Evolutionary conservation across 208 protist species (phyloP).

Genomic region (Tritrichomonas musculus): DNA sequence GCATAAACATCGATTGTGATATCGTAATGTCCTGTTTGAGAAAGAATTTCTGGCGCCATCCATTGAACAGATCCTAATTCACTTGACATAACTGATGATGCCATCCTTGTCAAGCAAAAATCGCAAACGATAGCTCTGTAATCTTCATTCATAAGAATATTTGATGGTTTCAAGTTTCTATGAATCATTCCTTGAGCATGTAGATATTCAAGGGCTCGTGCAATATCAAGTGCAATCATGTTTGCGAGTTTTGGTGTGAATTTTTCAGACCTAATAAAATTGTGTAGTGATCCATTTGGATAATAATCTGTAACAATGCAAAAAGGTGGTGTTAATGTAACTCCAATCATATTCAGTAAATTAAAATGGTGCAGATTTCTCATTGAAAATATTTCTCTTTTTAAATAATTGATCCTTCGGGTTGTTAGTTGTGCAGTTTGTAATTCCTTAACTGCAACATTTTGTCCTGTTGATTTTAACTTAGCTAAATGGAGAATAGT

Average conservation of each 20-base stretch:
- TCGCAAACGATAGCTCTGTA: background rate
- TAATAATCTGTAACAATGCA: background rate
- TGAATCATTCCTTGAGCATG: constrained; percentile 23
- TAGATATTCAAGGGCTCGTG: background rate
- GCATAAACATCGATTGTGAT: background rate
- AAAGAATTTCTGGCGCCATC: constrained; percentile 5
- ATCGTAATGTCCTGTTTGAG: background rate
- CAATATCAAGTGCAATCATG: background rate
- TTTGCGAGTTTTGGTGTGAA: background rate
- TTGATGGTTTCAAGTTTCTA: background rate
- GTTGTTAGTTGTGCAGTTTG: background rate
- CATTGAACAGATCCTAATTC: background rate
- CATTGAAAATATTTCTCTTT: background rate
- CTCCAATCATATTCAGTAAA: background rate
- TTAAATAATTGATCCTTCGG: background rate
- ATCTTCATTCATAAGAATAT: background rate
- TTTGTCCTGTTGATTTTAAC: background rate
- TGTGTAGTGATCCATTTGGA: background rate
- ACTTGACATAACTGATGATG: background rate
- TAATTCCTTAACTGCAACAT: constrained; percentile 19
- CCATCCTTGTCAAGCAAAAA: background rate
- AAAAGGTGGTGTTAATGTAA: background rate
- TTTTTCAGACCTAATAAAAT: background rate
- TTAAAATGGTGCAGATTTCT: background rate
- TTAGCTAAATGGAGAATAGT: background rate